Evolutionary conservation across 805 yeast species (phyloP).

Genomic region (Wickerhamiella australiensis): DNA sequence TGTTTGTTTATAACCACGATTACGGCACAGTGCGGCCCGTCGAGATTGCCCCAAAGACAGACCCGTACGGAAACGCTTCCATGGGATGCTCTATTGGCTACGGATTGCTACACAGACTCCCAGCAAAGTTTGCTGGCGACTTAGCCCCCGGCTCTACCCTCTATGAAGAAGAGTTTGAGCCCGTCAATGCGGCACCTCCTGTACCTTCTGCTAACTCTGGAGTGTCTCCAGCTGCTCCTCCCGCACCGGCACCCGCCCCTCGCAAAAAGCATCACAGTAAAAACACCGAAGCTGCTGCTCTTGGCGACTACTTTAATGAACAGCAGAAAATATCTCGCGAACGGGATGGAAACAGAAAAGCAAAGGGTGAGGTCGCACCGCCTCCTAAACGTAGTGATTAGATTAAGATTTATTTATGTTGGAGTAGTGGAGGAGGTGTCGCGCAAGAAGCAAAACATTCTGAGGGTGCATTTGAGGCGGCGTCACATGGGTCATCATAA

Average conservation of each 20-base stretch:
- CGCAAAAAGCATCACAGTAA: not conserved
- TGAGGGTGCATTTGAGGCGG: too few relatives aligned
- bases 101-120: slow-evolving; percentile 78
- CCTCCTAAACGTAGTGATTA: slow-evolving; percentile 4
- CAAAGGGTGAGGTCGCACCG: not conserved
- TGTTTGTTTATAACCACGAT: slow-evolving; percentile 79
- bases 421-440: not conserved
- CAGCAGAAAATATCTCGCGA: slow-evolving; percentile 20
- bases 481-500: too few relatives aligned
- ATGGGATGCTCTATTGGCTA: slow-evolving; percentile 93
- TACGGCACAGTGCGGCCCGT: slow-evolving; percentile 79
- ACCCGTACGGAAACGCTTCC: slow-evolving; percentile 75
- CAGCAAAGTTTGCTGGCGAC: slow-evolving; percentile 37
- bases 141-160: slow-evolving; percentile 20
- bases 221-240: not conserved
- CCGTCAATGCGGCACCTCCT: slow-evolving; percentile 4
- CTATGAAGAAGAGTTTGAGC: slow-evolving; percentile 16
- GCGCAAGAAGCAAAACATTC: too few relatives aligned
- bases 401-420: not conserved
- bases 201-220: slow-evolving; percentile 5
- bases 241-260: slow-evolving; percentile 9
- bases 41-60: slow-evolving; percentile 55
- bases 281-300: not conserved
- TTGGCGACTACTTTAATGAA: slow-evolving; percentile 21
- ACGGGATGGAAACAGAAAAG: slow-evolving; percentile 17